Conservation (phyloP, 306 rosid species). For the Elaeagnus macrophylla region DNA sequence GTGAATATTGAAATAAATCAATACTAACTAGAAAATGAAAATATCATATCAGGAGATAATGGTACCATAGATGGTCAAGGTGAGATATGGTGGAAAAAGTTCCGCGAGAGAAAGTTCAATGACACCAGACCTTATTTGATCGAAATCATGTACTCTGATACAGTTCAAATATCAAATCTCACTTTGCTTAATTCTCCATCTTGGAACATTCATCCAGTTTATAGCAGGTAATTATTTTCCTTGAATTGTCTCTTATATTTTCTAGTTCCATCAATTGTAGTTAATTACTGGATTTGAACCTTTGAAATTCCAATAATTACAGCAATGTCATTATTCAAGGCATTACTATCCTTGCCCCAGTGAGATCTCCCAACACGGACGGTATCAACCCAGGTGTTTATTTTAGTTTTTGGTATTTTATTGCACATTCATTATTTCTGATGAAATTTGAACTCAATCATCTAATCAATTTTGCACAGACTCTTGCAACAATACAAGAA, state of each 20-base stretch:
- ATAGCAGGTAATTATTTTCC: constrained; percentile 40
- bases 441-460: not conserved
- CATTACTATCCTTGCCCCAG: constrained; percentile 65
- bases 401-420: no score
- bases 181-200: constrained; percentile 69
- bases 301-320: constrained; percentile 13
- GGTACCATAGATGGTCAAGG: not conserved
- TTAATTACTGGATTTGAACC: not conserved
- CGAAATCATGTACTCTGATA: constrained; percentile 57
- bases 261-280: no score
- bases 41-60: not conserved
- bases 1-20: not conserved
- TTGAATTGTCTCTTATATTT: not conserved
- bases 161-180: constrained; percentile 54
- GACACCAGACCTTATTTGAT: constrained; percentile 10
- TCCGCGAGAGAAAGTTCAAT: not conserved
- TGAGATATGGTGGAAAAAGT: not conserved
- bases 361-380: constrained; percentile 70
- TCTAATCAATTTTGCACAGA: constrained; percentile 23
- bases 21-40: not conserved
- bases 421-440: no score
- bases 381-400: constrained; percentile 77
- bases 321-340: constrained; percentile 64
- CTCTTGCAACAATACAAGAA: constrained; percentile 64
- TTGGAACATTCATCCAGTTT: constrained; percentile 75